Conservation (phyloP, 2,329 filamentous ascomycete genomes). For the Phialophora tarda region DNA sequence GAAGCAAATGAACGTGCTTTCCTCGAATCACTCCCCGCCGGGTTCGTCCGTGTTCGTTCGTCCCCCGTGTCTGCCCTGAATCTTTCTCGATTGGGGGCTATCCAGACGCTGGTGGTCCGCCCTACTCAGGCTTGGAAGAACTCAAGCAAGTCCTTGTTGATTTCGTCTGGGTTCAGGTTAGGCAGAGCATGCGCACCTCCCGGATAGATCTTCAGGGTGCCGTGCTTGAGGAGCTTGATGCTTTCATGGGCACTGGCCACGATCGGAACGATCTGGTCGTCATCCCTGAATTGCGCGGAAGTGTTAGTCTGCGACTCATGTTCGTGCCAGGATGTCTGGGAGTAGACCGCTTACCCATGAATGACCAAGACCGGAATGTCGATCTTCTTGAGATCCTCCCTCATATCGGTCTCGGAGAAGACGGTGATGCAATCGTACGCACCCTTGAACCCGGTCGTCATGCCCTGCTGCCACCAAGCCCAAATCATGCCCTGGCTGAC, state of each 20-base stretch:
- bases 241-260: constrained; percentile 7
- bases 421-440: constrained; percentile 50
- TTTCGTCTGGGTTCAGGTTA: constrained; percentile 9
- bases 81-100: not conserved
- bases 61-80: not conserved
- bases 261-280: constrained; percentile 16
- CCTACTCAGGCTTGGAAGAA: constrained; percentile 7
- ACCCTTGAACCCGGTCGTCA: constrained; percentile 47
- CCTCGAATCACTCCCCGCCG: too few relatives aligned
- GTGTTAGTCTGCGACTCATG: not conserved
- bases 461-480: constrained; percentile 50
- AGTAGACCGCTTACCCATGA: constrained; percentile 1
- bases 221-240: constrained; percentile 16
- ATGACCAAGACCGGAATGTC: constrained; percentile 49
- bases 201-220: constrained; percentile 10
- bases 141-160: constrained; percentile 17
- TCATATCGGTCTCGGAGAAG: constrained; percentile 52
- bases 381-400: constrained; percentile 49
- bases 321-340: not conserved
- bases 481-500: constrained; percentile 48
- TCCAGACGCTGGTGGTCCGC: not conserved
- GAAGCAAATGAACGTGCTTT: too few relatives aligned
- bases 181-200: constrained; percentile 12
- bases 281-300: not conserved
- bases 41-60: not conserved